phyloP scores from a whole-genome alignment of 2,329 filamentous ascomycete genomes.

The Trichoderma afroharzianum region DNA sequence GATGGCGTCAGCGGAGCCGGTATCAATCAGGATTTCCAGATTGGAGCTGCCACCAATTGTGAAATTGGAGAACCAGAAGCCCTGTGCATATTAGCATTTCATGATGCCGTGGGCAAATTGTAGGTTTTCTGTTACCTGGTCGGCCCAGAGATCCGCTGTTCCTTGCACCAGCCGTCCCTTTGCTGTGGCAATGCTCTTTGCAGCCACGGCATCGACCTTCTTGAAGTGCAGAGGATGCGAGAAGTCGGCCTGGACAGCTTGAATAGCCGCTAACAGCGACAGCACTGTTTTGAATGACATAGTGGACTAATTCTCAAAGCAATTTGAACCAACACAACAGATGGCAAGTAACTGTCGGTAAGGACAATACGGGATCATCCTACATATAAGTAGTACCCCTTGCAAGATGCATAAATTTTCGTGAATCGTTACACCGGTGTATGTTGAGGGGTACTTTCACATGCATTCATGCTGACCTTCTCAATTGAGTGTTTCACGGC shows the following conservation, averaged over 20 bases:
- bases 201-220: constrained; percentile 17
- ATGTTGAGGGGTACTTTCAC: not conserved
- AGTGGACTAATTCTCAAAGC: not conserved
- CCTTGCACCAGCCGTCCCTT: constrained; percentile 3
- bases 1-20: constrained; percentile 21
- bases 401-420: not conserved
- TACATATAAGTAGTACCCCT: not conserved
- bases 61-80: constrained; percentile 24
- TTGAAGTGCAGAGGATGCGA: constrained; percentile 20
- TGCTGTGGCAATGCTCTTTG: constrained; percentile 9
- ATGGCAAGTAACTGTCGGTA: not conserved
- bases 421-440: not conserved
- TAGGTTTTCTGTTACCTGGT: constrained; percentile 11
- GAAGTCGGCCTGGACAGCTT: constrained; percentile 17
- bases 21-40: constrained; percentile 22
- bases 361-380: not conserved
- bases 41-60: constrained; percentile 21
- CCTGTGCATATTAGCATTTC: constrained; percentile 12
- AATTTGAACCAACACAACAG: not conserved
- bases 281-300: constrained; percentile 19
- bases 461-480: constrained; percentile 2
- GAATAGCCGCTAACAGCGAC: constrained; percentile 13
- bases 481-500: not conserved
- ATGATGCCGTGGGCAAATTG: not conserved
- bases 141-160: constrained; percentile 13